Evolutionary conservation across 768 basidiomycete species (phyloP).

Genomic region (Russula vinacea): DNA sequence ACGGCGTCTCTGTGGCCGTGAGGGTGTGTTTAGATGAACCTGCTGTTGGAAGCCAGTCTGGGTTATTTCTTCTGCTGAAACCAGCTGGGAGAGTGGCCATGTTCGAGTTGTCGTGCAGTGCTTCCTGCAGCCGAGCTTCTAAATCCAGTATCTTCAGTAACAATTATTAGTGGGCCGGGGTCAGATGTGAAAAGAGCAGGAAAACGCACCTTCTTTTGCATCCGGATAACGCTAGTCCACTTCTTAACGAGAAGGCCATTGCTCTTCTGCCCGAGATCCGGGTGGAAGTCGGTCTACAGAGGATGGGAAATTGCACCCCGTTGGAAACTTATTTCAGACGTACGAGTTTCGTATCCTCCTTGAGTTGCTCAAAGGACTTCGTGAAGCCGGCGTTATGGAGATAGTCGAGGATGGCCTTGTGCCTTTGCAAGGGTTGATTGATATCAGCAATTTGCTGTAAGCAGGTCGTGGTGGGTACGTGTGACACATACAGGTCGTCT

Average conservation of each 20-base stretch:
- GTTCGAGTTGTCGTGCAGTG: constrained; percentile 47
- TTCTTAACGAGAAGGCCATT: constrained; percentile 31
- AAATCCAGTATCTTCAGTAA: constrained; percentile 55
- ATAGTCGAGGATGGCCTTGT: constrained; percentile 41
- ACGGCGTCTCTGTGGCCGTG: constrained; percentile 48
- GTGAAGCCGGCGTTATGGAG: constrained; percentile 36
- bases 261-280: constrained; percentile 33
- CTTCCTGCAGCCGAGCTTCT: constrained; percentile 50
- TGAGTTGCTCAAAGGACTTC: constrained; percentile 38
- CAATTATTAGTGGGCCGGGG: not conserved
- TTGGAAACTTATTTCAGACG: constrained; percentile 1
- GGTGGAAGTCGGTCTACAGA: constrained; percentile 34
- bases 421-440: constrained; percentile 30
- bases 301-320: constrained; percentile 3
- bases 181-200: not conserved
- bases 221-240: constrained; percentile 32
- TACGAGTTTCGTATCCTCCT: constrained; percentile 32
- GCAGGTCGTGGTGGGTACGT: not conserved
- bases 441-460: not conserved
- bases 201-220: constrained; percentile 30
- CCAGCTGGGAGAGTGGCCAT: constrained; percentile 35
- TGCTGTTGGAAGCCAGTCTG: constrained; percentile 53
- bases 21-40: constrained; percentile 43
- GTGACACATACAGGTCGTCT: constrained; percentile 24
- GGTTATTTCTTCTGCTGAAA: constrained; percentile 38